phyloP scores from a whole-genome alignment of 306 rosid species.

The Quercus mongolica region DNA sequence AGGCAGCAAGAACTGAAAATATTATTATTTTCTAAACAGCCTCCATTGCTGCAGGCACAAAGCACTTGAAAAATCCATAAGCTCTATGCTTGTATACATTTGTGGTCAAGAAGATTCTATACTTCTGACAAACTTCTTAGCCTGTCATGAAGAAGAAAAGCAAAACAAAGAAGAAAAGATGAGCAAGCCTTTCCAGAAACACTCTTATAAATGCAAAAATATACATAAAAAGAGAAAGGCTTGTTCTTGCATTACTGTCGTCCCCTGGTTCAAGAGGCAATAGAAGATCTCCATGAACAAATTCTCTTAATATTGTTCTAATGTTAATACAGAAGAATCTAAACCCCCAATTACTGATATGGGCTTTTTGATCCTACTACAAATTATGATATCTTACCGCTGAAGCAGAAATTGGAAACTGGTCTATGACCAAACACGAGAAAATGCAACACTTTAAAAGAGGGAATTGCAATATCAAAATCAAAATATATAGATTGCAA shows the following conservation, averaged over 20 bases:
- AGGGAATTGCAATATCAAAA: not conserved
- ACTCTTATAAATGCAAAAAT: not conserved
- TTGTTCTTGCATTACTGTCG: not conserved
- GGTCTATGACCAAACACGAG: not conserved
- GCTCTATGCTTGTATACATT: not conserved
- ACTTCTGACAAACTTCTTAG: constrained; percentile 57
- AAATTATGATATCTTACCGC: not conserved
- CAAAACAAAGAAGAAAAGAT: not conserved
- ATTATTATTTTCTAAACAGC: constrained; percentile 34
- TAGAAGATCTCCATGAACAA: not conserved
- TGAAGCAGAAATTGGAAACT: not conserved
- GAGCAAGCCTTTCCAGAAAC: constrained; percentile 5
- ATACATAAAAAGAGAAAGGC: not conserved
- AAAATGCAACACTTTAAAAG: not conserved
- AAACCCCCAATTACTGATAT: not conserved
- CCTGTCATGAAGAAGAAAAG: constrained; percentile 38
- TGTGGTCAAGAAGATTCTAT: constrained; percentile 59
- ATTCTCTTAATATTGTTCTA: not conserved
- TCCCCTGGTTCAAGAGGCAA: not conserved
- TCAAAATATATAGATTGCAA: not conserved
- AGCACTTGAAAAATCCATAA: constrained; percentile 13
- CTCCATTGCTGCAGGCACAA: constrained; percentile 13
- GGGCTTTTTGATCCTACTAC: not conserved
- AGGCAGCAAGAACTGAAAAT: not conserved
- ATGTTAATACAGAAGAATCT: not conserved